A percentile compares a stretch with the other conserved stretches of the same genome.
These are phyloP conservation scores for Xerophyta viscosa DNA, from an alignment of 106 monocot genomes.

Conservation along the genomic window DNA sequence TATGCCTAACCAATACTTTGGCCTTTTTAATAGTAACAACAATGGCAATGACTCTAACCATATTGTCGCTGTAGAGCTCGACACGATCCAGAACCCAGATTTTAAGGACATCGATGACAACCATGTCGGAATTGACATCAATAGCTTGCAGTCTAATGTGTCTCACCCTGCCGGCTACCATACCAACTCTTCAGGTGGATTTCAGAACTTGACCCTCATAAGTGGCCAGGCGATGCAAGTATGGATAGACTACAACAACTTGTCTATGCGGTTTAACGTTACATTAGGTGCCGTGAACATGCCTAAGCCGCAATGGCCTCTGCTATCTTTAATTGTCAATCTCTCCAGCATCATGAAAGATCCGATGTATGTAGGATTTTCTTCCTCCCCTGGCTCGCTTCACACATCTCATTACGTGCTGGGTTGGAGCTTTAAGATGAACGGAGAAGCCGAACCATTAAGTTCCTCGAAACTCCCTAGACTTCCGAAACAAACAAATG, in stretches of 20 bases:
- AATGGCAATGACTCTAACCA: constrained; percentile 9
- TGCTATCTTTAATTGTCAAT: constrained; percentile 11
- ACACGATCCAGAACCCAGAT: constrained; percentile 6
- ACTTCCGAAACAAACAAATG: background rate
- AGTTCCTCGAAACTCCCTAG: background rate
- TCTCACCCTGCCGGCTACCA: constrained; percentile 6
- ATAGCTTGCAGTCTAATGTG: background rate
- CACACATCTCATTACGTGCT: constrained; percentile 14
- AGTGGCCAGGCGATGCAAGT: constrained; percentile 27
- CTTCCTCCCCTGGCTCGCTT: constrained; percentile 7
- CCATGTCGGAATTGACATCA: constrained; percentile 8
- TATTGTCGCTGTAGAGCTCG: constrained; percentile 6
- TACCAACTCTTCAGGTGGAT: background rate
- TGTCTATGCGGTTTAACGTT: constrained; percentile 9
- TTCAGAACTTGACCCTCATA: constrained; percentile 4
- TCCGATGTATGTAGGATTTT: constrained; percentile 26
- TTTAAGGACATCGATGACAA: constrained; percentile 8
- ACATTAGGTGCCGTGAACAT: constrained; percentile 3
- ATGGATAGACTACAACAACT: constrained; percentile 21
- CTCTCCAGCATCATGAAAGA: constrained; percentile 18
- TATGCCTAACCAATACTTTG: background rate
- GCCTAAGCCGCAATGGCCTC: constrained; percentile 13
- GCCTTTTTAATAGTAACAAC: constrained; percentile 8
- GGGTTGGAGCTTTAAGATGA: constrained; percentile 24
- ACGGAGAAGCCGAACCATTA: constrained; percentile 3